phyloP scores from a whole-genome alignment of 495 filamentous ascomycete genomes.

The Lophiostoma macrostomum region DNA sequence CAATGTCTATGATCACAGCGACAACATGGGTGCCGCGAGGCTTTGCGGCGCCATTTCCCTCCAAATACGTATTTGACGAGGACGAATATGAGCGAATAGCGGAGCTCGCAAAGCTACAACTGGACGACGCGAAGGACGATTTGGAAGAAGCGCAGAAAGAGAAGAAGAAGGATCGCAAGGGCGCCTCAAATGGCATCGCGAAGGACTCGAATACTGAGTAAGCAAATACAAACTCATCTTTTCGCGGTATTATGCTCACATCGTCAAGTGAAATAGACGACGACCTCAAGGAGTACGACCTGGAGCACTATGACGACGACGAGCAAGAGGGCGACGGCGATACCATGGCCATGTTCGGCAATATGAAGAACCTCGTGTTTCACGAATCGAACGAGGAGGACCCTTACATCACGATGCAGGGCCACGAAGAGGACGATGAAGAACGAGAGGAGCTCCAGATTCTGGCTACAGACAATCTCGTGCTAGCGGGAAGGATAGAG shows the following conservation, averaged over 20 bases:
- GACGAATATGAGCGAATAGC: constrained; percentile 89
- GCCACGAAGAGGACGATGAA: constrained; percentile 74
- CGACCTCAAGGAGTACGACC: constrained; percentile 89
- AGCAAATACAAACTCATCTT: not conserved
- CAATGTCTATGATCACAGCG: constrained; percentile 89
- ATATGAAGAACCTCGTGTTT: constrained; percentile 87
- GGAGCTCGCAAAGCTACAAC: constrained; percentile 78
- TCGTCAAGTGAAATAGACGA: constrained; percentile 62
- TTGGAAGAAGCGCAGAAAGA: constrained; percentile 63
- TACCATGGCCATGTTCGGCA: constrained; percentile 89
- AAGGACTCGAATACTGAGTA: constrained; percentile 23
- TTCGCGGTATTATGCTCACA: constrained; percentile 2
- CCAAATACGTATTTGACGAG: constrained; percentile 88
- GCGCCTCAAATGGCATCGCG: not conserved
- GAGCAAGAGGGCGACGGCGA: constrained; percentile 60
- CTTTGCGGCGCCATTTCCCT: constrained; percentile 86
- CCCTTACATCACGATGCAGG: constrained; percentile 88
- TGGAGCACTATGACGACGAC: constrained; percentile 91
- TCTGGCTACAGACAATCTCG: constrained; percentile 82
- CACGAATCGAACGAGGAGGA: constrained; percentile 90
- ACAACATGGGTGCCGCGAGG: constrained; percentile 92
- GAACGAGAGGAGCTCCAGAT: constrained; percentile 95
- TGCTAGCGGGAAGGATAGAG: constrained; percentile 89
- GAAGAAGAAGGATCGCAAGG: constrained; percentile 33
- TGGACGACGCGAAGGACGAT: constrained; percentile 89